Percentiles rank a stretch among this genome's conserved stretches.
Evolutionary conservation across 228 moss, liverwort and hornwort species (phyloP).

Genomic region (Sphagnum fallax): DNA sequence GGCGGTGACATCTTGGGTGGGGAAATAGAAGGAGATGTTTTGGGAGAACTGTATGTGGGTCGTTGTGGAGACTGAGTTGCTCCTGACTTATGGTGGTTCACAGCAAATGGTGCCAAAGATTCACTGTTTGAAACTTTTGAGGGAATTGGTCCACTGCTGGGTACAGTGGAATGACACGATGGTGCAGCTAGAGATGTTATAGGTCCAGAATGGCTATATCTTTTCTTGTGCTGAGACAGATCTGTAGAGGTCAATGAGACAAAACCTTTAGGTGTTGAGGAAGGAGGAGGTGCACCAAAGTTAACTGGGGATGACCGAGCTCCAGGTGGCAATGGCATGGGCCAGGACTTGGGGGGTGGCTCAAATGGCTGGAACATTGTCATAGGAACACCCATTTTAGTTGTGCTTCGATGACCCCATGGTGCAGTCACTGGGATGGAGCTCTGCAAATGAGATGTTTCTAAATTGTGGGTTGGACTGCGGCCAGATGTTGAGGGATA

Average conservation of each 20-base stretch:
- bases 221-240: constrained; percentile 23
- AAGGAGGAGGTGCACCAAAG: constrained; percentile 40
- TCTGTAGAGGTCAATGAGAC: constrained; percentile 22
- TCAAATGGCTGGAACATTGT: constrained; percentile 17
- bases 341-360: constrained; percentile 13
- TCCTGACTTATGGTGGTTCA: constrained; percentile 25
- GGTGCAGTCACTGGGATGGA: constrained; percentile 12
- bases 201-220: constrained; percentile 72
- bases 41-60: constrained; percentile 33
- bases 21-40: constrained; percentile 44
- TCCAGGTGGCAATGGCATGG: constrained; percentile 24
- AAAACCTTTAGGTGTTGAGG: constrained; percentile 57
- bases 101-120: constrained; percentile 9
- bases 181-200: constrained; percentile 40
- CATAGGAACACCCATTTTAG: constrained; percentile 27
- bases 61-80: constrained; percentile 36
- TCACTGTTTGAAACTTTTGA: constrained; percentile 22
- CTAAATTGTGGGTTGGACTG: constrained; percentile 2
- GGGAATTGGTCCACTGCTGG: constrained; percentile 14
- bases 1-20: constrained; percentile 64
- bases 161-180: constrained; percentile 24
- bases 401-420: constrained; percentile 1
- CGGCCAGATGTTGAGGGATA: constrained; percentile 12
- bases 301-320: constrained; percentile 33
- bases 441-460: constrained; percentile 4